Evolutionary conservation across 306 rosid genomes (phyloP).

Genomic region (cucumber (Cucumis sativus)): Cucumber_9930_V3 NC_026657.2:7359501-7360000

Average conservation of each 20-base stretch:
- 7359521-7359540: conserved; percentile 73
- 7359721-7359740: conserved; percentile 90
- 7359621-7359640: conserved; percentile 53
- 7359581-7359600: conserved; percentile 37
- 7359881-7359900: conserved; percentile 99
- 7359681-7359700: conserved; percentile 72
- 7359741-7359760: conserved; percentile 77
- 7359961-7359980: conserved; percentile 92
- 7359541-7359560: conserved; percentile 57
- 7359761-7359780: conserved; percentile 99
- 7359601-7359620: conserved; percentile 67
- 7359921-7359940: conserved; percentile 92
- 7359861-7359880: conserved; percentile 97
- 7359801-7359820: conserved; percentile 89
- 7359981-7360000: conserved; percentile 94
- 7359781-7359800: conserved; percentile 86
- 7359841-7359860: conserved; percentile 87
- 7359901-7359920: conserved; percentile 99
- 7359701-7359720: conserved; percentile 89
- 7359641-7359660: conserved; percentile 69
- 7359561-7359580: conserved; percentile 51
- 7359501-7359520: conserved; percentile 61
- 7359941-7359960: conserved; percentile 92
- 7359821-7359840: conserved; percentile 93
- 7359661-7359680: conserved; percentile 91